Conservation (phyloP, 768 basidiomycete genomes). For the Boletus huronensis region DNA sequence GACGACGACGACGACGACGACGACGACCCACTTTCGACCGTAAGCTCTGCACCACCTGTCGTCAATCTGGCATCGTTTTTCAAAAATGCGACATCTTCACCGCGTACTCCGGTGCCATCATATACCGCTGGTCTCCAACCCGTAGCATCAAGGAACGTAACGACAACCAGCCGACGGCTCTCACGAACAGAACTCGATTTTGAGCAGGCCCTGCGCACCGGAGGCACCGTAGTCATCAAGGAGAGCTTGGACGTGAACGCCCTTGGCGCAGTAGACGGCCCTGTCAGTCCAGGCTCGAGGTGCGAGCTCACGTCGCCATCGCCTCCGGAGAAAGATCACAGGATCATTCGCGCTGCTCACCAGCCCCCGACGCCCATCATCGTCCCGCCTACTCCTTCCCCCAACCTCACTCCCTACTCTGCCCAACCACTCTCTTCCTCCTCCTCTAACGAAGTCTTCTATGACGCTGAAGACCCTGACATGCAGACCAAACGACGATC, state of each 20-base stretch:
- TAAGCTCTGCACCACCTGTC: not conserved
- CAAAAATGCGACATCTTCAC: conserved; percentile 46
- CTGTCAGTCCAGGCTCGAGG: conserved; percentile 11
- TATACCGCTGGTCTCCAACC: conserved; percentile 55
- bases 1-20: conserved; percentile 15
- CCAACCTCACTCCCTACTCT: conserved; percentile 35
- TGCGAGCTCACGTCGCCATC: conserved; percentile 43
- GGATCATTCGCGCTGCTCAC: conserved; percentile 32
- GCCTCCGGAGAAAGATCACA: conserved; percentile 35
- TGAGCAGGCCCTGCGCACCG: conserved; percentile 66
- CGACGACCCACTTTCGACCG: not conserved
- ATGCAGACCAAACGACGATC: conserved; percentile 75
- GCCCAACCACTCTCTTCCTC: conserved; percentile 38
- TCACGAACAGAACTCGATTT: conserved; percentile 81
- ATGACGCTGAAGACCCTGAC: conserved; percentile 64
- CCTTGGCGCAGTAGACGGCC: conserved; percentile 55
- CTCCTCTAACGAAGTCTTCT: conserved; percentile 56
- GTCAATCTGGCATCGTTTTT: conserved; percentile 67
- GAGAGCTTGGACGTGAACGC: conserved; percentile 69
- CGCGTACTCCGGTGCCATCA: conserved; percentile 43
- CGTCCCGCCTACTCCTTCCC: conserved; percentile 67
- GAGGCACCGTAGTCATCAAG: conserved; percentile 64
- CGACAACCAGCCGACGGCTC: conserved; percentile 44
- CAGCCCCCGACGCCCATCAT: conserved; percentile 60
- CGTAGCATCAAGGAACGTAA: conserved; percentile 49